Percentiles rank a stretch among this genome's conserved stretches.
phyloP scores from a whole-genome alignment of 129 eudicot species.

The Cynara cardunculus region DNA sequence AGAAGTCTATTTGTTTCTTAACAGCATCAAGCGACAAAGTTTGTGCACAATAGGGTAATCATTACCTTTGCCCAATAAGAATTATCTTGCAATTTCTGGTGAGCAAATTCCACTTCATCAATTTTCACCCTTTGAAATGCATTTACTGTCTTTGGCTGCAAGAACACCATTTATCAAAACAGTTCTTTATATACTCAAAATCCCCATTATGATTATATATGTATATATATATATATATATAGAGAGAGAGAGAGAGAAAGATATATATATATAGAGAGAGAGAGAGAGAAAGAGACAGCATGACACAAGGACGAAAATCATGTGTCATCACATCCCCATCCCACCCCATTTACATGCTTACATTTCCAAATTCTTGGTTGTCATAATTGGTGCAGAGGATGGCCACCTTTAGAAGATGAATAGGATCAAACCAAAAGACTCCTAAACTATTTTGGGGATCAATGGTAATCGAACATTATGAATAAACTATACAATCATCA shows the following conservation, averaged over 20 bases:
- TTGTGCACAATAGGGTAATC: conserved; percentile 5
- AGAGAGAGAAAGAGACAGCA: neutral
- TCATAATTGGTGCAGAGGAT: neutral
- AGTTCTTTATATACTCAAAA: neutral
- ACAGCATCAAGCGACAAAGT: neutral
- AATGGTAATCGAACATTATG: neutral
- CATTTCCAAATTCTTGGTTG: neutral
- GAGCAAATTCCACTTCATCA: conserved; percentile 72
- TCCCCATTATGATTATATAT: neutral
- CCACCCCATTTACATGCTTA: neutral
- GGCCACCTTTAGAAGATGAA: neutral
- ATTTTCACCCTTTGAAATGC: conserved; percentile 86
- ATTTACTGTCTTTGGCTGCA: conserved; percentile 72
- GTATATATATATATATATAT: neutral
- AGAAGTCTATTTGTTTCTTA: neutral
- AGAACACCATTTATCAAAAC: conserved; percentile 13
- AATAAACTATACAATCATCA: neutral
- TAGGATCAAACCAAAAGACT: neutral
- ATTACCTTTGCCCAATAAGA: conserved; percentile 85
- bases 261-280: neutral
- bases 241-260: neutral
- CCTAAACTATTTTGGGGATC: neutral
- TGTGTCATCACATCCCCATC: neutral
- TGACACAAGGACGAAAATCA: neutral
- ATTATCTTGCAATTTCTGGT: conserved; percentile 64